Conservation (phyloP, 1,284 basidiomycete genomes). For the Dichomitus squalens region DNA sequence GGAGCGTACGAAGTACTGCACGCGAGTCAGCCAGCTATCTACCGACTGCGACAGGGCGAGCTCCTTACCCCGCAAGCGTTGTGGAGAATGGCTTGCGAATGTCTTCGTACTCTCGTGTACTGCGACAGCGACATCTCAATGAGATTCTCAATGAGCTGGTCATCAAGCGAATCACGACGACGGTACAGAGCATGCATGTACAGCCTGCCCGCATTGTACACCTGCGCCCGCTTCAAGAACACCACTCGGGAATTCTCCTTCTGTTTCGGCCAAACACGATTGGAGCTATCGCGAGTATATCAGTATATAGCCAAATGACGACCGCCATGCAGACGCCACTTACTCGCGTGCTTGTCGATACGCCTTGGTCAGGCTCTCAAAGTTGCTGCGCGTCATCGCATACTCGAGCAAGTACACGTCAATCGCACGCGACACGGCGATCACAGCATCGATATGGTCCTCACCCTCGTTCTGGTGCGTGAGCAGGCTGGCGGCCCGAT, state of each 20-base stretch:
- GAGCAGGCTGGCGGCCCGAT: conserved; percentile 71
- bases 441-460: conserved; percentile 92
- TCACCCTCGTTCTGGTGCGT: conserved; percentile 65
- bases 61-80: conserved; percentile 63
- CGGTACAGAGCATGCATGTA: conserved; percentile 86
- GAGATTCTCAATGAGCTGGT: conserved; percentile 77
- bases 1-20: conserved; percentile 81
- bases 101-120: conserved; percentile 79
- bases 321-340: conserved; percentile 30
- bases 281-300: conserved; percentile 44
- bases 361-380: conserved; percentile 67
- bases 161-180: conserved; percentile 79
- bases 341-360: conserved; percentile 72
- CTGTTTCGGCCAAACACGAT: conserved; percentile 73
- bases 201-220: conserved; percentile 71
- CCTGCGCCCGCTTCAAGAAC: conserved; percentile 79
- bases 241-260: conserved; percentile 75
- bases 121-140: conserved; percentile 86
- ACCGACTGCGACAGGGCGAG: background rate
- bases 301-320: conserved; percentile 8
- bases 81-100: conserved; percentile 75
- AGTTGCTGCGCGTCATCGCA: conserved; percentile 61
- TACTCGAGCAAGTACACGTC: conserved; percentile 79
- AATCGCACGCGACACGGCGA: conserved; percentile 68
- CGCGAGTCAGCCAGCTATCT: conserved; percentile 8